These are phyloP conservation scores for Patellifolia procumbens DNA, from an alignment of 179 eudicot genomes.

Conservation along the genomic window DNA sequence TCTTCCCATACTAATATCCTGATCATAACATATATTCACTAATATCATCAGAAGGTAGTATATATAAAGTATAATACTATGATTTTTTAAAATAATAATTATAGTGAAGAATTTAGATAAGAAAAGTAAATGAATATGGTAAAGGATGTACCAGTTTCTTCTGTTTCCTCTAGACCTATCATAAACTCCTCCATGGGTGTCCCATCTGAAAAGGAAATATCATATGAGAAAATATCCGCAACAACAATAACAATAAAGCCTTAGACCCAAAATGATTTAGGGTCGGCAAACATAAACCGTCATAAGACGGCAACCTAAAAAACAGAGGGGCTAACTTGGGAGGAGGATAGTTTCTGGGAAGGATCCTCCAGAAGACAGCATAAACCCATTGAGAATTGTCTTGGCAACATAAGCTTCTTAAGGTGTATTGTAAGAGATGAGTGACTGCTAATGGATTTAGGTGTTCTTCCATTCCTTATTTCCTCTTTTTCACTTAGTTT, in stretches of 20 bases:
- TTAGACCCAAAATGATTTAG: too few relatives aligned
- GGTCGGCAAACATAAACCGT: too few relatives aligned
- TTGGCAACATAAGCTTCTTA: slow-evolving; percentile 48
- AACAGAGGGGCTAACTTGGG: slow-evolving; percentile 37
- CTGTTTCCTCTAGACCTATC: slow-evolving; percentile 58
- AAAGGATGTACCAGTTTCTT: slow-evolving; percentile 41
- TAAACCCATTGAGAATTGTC: slow-evolving; percentile 50
- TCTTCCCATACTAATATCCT: slow-evolving; percentile 64
- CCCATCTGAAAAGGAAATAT: slow-evolving; percentile 35
- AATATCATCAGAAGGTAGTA: too few relatives aligned
- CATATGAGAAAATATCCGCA: neutral
- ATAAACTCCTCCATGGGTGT: slow-evolving; percentile 55
- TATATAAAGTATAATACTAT: neutral
- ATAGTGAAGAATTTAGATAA: neutral
- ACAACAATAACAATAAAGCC: neutral
- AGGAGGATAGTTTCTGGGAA: slow-evolving; percentile 51
- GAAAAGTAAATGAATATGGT: neutral
- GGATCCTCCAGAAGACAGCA: slow-evolving; percentile 51
- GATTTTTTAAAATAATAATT: neutral
- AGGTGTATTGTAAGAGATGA: slow-evolving; percentile 61
- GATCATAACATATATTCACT: neutral
- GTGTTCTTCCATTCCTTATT: slow-evolving; percentile 71
- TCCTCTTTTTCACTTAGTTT: neutral
- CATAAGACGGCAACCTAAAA: too few relatives aligned
- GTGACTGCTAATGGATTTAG: slow-evolving; percentile 70